These are phyloP conservation scores for Selaginella moellendorffii DNA, from an alignment of 75 land plant species.

Conservation along the genomic window DNA sequence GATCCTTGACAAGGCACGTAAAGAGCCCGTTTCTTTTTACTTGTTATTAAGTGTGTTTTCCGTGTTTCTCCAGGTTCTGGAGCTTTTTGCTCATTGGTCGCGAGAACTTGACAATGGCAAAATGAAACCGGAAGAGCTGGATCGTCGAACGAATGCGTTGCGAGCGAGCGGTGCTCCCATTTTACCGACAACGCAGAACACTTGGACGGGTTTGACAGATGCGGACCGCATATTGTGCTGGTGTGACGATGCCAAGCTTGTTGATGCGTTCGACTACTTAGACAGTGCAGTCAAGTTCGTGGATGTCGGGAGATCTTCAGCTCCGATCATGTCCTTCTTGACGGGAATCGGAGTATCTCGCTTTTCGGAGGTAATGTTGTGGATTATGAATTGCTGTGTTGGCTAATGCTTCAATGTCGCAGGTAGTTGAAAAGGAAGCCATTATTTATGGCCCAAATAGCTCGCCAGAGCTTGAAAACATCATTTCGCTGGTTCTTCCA, in stretches of 20 bases:
- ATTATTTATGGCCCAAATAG: constrained; percentile 44
- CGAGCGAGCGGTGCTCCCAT: constrained; percentile 28
- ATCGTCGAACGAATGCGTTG: constrained; percentile 36
- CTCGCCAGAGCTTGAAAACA: constrained; percentile 20
- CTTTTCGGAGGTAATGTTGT: neutral
- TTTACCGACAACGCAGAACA: constrained; percentile 56
- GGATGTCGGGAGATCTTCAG: neutral
- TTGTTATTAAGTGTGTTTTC: too few species aligned
- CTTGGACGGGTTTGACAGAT: constrained; percentile 28
- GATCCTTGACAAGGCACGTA: constrained; percentile 50
- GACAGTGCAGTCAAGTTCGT: constrained; percentile 8
- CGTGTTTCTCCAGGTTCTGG: constrained; percentile 62
- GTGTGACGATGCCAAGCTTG: constrained; percentile 56
- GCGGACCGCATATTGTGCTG: constrained; percentile 59
- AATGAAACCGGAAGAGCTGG: constrained; percentile 35
- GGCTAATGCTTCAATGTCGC: constrained; percentile 16
- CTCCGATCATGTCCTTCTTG: neutral
- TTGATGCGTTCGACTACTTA: constrained; percentile 35
- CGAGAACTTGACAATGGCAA: constrained; percentile 37
- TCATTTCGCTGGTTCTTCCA: constrained; percentile 63
- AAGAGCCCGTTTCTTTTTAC: too few species aligned
- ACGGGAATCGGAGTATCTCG: neutral
- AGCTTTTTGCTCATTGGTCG: constrained; percentile 44
- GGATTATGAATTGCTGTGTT: neutral
- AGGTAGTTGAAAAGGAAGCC: constrained; percentile 76